phyloP scores from a whole-genome alignment of 352 stramenopile species.

The Globisporangium rhizosaccharum region DNA sequence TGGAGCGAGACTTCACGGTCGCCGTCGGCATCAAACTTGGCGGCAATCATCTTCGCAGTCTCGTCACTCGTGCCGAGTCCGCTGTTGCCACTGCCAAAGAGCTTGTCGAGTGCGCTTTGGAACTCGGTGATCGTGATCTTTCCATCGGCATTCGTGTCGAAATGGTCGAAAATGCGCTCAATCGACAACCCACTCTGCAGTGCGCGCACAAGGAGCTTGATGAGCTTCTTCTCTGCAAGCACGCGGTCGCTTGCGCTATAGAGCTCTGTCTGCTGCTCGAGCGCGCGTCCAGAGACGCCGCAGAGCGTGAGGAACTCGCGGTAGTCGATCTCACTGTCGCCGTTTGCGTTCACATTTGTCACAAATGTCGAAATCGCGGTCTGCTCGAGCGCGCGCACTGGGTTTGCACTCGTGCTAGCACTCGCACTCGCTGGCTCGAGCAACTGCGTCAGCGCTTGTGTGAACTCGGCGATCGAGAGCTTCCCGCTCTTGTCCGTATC shows the following conservation, averaged over 20 bases:
- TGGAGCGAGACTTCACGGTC: conserved; percentile 44
- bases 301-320: conserved; percentile 58
- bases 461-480: conserved; percentile 52
- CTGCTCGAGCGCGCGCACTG: conserved; percentile 33
- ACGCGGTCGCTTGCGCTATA: conserved; percentile 12
- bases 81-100: conserved; percentile 33
- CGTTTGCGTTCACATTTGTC: conserved; percentile 53
- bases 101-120: conserved; percentile 34
- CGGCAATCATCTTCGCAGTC: conserved; percentile 23
- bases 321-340: conserved; percentile 57
- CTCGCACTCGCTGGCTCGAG: conserved; percentile 16
- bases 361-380: conserved; percentile 40
- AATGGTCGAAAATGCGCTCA: conserved; percentile 70
- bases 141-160: conserved; percentile 60
- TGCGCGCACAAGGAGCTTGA: conserved; percentile 56
- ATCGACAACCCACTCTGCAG: conserved; percentile 37
- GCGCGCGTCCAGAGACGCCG: conserved; percentile 25
- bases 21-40: conserved; percentile 51
- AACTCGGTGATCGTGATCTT: conserved; percentile 56
- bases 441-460: conserved; percentile 40
- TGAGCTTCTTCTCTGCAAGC: conserved; percentile 45
- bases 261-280: conserved; percentile 12
- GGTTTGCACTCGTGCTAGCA: conserved; percentile 2
- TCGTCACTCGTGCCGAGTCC: conserved; percentile 29
- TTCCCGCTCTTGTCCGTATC: conserved; percentile 54